Evolutionary conservation across 495 filamentous ascomycete species (phyloP).

Genomic region (Clavariopsis aquatica): DNA sequence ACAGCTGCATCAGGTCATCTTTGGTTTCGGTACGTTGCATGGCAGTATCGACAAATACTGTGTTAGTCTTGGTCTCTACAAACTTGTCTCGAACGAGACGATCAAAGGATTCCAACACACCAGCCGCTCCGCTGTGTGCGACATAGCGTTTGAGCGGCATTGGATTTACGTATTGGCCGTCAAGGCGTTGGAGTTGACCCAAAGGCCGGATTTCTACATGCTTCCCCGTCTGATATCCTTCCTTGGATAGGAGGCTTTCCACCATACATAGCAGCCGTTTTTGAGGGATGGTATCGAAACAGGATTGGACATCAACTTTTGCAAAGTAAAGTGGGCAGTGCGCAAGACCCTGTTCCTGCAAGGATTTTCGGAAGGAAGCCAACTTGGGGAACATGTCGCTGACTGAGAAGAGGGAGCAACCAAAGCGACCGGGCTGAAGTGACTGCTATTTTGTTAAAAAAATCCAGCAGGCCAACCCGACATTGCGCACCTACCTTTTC

Average conservation of each 20-base stretch:
- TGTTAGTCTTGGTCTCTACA: constrained; percentile 56
- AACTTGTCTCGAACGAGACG: constrained; percentile 55
- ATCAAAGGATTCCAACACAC: constrained; percentile 56
- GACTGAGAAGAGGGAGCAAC: constrained; percentile 76
- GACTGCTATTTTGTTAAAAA: constrained; percentile 40
- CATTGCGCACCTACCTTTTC: constrained; percentile 55
- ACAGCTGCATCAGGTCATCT: constrained; percentile 64
- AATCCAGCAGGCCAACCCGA: too few species aligned
- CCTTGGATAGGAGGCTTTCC: constrained; percentile 60
- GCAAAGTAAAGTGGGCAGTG: constrained; percentile 70
- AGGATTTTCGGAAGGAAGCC: constrained; percentile 62
- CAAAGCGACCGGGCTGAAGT: constrained; percentile 62
- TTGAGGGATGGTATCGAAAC: constrained; percentile 96
- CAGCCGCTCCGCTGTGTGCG: constrained; percentile 56
- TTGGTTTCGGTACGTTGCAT: constrained; percentile 55
- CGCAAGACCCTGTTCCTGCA: constrained; percentile 39
- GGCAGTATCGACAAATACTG: constrained; percentile 72
- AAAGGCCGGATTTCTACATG: constrained; percentile 69
- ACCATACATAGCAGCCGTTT: constrained; percentile 67
- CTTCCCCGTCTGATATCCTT: constrained; percentile 69
- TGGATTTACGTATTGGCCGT: constrained; percentile 26
- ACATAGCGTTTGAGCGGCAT: constrained; percentile 59
- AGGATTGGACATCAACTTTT: constrained; percentile 87
- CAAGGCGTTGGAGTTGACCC: constrained; percentile 35
- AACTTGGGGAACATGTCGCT: constrained; percentile 78